Percentiles rank a stretch among this genome's conserved stretches.
Evolutionary conservation across 192 early-diverging fungal genomes (phyloP).

Genomic region (Backusella psychrophila): DNA sequence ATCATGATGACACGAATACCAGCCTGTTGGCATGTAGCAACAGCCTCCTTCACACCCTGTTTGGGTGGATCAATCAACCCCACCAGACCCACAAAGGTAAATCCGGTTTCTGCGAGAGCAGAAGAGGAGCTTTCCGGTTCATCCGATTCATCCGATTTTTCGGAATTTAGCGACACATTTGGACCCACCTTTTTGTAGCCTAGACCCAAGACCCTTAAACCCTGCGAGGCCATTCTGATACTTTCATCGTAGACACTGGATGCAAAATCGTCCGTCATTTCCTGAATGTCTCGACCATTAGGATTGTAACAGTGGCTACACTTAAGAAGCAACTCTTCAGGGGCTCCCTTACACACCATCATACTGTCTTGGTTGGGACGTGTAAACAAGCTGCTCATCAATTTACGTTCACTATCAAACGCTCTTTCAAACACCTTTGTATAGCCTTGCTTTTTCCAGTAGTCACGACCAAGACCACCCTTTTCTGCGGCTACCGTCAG

Average conservation of each 20-base stretch:
- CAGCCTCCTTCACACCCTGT: constrained; percentile 76
- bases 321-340: constrained; percentile 79
- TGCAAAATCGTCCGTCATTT: constrained; percentile 59
- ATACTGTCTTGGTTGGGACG: constrained; percentile 16
- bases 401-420: constrained; percentile 94
- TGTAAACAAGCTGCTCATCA: constrained; percentile 85
- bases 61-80: constrained; percentile 94
- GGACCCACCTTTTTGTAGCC: constrained; percentile 65
- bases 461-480: constrained; percentile 67
- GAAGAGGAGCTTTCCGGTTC: constrained; percentile 31
- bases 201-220: constrained; percentile 87
- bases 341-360: constrained; percentile 80
- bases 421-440: constrained; percentile 75
- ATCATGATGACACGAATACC: constrained; percentile 98
- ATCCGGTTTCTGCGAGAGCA: constrained; percentile 51
- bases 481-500: constrained; percentile 85
- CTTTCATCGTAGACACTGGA: constrained; percentile 60
- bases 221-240: constrained; percentile 75
- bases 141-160: neutral
- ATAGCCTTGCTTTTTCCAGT: constrained; percentile 47
- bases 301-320: constrained; percentile 36
- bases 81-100: constrained; percentile 87
- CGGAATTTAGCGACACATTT: neutral
- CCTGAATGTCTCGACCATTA: neutral
- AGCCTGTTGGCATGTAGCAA: constrained; percentile 82